Evolutionary conservation across 768 basidiomycete species (phyloP).

Genomic region (Boletus barrowsii): DNA sequence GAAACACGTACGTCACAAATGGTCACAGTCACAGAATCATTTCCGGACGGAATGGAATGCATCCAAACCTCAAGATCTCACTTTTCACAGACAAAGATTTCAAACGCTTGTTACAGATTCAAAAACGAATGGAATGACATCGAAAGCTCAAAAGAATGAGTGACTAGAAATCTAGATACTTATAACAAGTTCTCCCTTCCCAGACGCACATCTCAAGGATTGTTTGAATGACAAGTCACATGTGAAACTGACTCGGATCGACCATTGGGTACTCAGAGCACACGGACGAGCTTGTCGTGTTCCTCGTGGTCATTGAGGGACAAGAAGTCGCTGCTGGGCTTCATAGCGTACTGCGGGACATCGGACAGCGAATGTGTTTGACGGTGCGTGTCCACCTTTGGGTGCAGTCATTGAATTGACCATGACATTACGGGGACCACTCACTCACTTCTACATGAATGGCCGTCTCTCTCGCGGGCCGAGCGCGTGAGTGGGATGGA

Average conservation of each 20-base stretch:
- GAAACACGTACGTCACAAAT: conserved; percentile 23
- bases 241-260: background rate
- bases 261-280: conserved; percentile 6
- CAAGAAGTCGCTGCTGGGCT: conserved; percentile 22
- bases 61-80: too few species aligned
- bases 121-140: conserved; percentile 1
- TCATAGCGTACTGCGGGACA: conserved; percentile 21
- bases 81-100: background rate
- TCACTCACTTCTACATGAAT: conserved; percentile 35
- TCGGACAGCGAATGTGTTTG: conserved; percentile 25
- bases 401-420: conserved; percentile 1
- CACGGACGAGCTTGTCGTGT: conserved; percentile 10
- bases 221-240: background rate
- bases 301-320: conserved; percentile 23
- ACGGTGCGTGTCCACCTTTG: conserved; percentile 30
- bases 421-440: background rate
- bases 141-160: conserved; percentile 5
- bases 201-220: background rate
- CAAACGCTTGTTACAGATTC: background rate
- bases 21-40: conserved; percentile 19
- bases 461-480: conserved; percentile 16
- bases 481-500: conserved; percentile 14
- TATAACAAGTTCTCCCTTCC: background rate
- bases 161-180: conserved; percentile 6
- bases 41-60: too few species aligned